Base-by-base conservation (phyloP, 2,329 filamentous ascomycete genomes). In the Exutisphaerella laricina region DNA sequence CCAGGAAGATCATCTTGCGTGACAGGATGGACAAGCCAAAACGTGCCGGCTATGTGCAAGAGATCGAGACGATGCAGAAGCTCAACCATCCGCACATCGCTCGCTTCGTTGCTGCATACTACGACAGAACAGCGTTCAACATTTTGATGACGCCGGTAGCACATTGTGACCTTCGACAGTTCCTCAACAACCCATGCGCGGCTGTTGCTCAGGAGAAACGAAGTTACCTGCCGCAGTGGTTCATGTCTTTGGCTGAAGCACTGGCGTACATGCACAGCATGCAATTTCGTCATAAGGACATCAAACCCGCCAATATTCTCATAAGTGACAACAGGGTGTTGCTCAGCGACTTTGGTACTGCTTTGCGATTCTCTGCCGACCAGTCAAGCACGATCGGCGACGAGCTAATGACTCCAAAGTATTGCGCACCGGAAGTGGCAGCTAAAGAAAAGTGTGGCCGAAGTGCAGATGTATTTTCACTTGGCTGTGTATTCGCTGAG, bases 251-350 rank as follows among this genome's bases (percentile, higher is more conserved):
- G 4, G 46, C 43, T 3, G 26, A 18, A 4, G 46, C 46, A 12
- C 7, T 46, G 4, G 34, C 21, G 10, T 35, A 49, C 18, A 49
- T 49, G 35, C 46, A 49, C 23, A 20, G 10, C 14, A 12, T 21
- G 6, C 10, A 22, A 5, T 46, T 17, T 16, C 34, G 43, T 3
- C 46, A 49, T 32, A 43, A 38, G 26, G 90, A 97, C 65, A 79
- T 97, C 61, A 97, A 97, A 63, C 90, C 90, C 0, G 90, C 96
- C 70, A 97, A 97, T 57, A 96, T 97, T 57, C 74, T 97, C 18
- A 88, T 97, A 55, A 86, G 85, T 4, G 77, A 32, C n/a, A 13
- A 43, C 5, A 8, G 41, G 3, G 43, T 46, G 6, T 32, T 40
- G 10, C 20, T 49, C 4, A 33, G 43, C 1, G 46, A 49, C 21